Percentiles rank a stretch among this genome's conserved stretches.
These are phyloP conservation scores for Xylariaceae sp. DNA, from an alignment of 2,329 filamentous ascomycete species.

Conservation along the genomic window DNA sequence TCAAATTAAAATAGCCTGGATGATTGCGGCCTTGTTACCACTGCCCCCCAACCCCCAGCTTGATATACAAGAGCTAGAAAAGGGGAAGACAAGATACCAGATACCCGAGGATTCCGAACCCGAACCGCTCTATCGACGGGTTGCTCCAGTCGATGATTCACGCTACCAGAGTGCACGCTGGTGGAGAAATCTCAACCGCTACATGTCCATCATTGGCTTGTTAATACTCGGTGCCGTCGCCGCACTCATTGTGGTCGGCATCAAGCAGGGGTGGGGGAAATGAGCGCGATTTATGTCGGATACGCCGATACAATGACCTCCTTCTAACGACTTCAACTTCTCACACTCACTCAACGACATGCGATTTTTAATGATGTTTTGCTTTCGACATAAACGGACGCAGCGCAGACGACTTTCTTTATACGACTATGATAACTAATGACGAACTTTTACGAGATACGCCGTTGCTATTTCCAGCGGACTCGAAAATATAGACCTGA, in stretches of 20 bases:
- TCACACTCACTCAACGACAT: constrained; percentile 14
- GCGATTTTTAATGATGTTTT: constrained; percentile 16
- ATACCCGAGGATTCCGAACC: constrained; percentile 43
- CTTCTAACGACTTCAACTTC: constrained; percentile 7
- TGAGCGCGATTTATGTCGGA: constrained; percentile 11
- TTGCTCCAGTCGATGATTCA: constrained; percentile 50
- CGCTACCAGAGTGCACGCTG: constrained; percentile 61
- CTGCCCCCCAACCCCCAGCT: constrained; percentile 65
- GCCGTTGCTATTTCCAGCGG: constrained; percentile 18
- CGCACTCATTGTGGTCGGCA: constrained; percentile 59
- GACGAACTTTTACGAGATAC: constrained; percentile 27
- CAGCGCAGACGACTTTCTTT: constrained; percentile 9
- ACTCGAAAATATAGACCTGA: constrained; percentile 13
- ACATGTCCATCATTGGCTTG: constrained; percentile 63
- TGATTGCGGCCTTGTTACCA: constrained; percentile 77
- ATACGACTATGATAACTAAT: constrained; percentile 30
- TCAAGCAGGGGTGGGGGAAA: constrained; percentile 56
- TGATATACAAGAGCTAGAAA: constrained; percentile 57
- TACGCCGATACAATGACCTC: not conserved
- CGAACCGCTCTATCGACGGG: constrained; percentile 41
- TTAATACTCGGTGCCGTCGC: constrained; percentile 60
- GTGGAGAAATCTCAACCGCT: constrained; percentile 66
- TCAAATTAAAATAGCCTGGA: constrained; percentile 66
- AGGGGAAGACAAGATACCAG: constrained; percentile 50
- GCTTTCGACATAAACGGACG: constrained; percentile 3